A percentile compares a stretch with the other conserved stretches of the same genome.
Conservation (phyloP, 129 eudicot species). For the Ambrosia trifida region DNA sequence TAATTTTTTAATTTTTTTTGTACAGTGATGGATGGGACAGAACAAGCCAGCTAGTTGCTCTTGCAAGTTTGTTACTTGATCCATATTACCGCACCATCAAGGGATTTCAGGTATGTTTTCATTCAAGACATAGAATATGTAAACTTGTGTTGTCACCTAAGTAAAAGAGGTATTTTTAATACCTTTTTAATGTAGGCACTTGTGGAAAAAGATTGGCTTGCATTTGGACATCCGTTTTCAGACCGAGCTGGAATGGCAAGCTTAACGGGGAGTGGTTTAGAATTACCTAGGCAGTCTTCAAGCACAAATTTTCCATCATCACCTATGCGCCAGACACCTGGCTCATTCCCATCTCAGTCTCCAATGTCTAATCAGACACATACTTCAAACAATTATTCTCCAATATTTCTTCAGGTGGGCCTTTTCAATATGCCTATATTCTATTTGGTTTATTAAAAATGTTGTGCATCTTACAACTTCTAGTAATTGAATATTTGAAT, state of each 20-base stretch:
- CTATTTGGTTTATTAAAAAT: neutral
- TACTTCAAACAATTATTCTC: slow-evolving; percentile 61
- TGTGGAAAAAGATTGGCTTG: slow-evolving; percentile 97
- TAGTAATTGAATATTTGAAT: neutral
- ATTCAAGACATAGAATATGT: neutral
- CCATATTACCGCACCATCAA: slow-evolving; percentile 94
- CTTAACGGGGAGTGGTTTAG: slow-evolving; percentile 65
- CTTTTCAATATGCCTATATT: neutral
- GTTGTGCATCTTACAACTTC: neutral
- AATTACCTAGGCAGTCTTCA: slow-evolving; percentile 73
- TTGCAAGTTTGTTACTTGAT: slow-evolving; percentile 93
- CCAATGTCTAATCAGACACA: slow-evolving; percentile 49
- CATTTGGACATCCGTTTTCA: slow-evolving; percentile 99
- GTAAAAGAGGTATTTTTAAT: neutral
- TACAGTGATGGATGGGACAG: slow-evolving; percentile 99
- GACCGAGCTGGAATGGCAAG: slow-evolving; percentile 86
- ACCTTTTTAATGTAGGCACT: slow-evolving; percentile 64
- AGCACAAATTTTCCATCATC: slow-evolving; percentile 74
- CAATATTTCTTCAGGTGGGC: slow-evolving; percentile 86
- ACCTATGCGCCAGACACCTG: slow-evolving; percentile 73
- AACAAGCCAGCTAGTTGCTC: slow-evolving; percentile 91
- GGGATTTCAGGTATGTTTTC: slow-evolving; percentile 85
- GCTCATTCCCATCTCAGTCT: slow-evolving; percentile 62
- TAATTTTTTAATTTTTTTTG: slow-evolving; percentile 23
- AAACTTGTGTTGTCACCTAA: slow-evolving; percentile 6